Evolutionary conservation across 1,284 basidiomycete genomes (phyloP).

Genomic region (Ganoderma leucocontextum): DNA sequence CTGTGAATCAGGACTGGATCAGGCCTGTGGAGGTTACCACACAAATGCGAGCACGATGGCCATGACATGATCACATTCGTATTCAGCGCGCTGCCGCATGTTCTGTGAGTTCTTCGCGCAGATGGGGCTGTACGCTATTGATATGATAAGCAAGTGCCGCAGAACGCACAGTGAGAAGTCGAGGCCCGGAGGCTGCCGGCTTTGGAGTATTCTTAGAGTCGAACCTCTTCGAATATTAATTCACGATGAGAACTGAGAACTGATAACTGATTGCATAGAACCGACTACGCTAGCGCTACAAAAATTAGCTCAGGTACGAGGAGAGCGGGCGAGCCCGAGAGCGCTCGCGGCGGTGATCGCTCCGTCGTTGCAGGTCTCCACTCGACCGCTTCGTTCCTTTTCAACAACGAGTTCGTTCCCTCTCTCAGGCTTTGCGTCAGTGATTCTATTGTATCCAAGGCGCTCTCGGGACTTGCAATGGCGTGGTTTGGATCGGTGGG

Average conservation of each 20-base stretch:
- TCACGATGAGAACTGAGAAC: too few relatives aligned
- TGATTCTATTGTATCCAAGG: neutral
- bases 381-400: conserved; percentile 1
- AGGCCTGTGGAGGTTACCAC: neutral
- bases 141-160: neutral
- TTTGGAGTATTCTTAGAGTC: neutral
- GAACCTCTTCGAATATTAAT: too few relatives aligned
- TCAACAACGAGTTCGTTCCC: neutral
- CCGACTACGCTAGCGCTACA: too few relatives aligned
- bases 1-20: neutral
- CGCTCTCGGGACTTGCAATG: neutral
- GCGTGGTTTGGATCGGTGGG: neutral
- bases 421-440: neutral
- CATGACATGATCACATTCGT: neutral
- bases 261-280: too few relatives aligned
- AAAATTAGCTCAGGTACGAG: too few relatives aligned
- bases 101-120: neutral
- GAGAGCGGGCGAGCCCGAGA: neutral
- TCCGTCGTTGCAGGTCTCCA: neutral
- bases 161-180: neutral
- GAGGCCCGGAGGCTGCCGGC: conserved; percentile 5
- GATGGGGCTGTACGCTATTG: neutral
- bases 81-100: neutral
- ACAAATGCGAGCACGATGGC: neutral
- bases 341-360: conserved; percentile 1